A percentile compares a stretch with the other conserved stretches of the same genome.
These are phyloP conservation scores for Taphrina deformans DNA, from an alignment of 1,139 yeast genomes.

Conservation along the genomic window DNA sequence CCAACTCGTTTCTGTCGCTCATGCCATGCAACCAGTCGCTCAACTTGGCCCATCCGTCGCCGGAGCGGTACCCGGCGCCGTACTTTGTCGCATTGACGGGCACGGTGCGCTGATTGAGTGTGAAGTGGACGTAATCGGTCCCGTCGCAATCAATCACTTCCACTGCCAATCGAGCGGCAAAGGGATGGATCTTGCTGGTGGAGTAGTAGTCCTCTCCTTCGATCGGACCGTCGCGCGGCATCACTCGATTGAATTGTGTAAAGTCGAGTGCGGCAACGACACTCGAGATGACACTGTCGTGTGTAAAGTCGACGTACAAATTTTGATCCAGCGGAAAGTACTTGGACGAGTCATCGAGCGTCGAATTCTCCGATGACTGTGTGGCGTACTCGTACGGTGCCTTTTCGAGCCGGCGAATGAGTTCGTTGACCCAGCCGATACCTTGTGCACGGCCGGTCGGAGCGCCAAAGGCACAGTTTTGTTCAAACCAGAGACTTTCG, in stretches of 20 bases:
- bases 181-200: constrained; percentile 46
- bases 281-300: constrained; percentile 48
- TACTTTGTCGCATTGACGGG: constrained; percentile 43
- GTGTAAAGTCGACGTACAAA: constrained; percentile 51
- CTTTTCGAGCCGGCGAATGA: constrained; percentile 46
- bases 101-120: constrained; percentile 49
- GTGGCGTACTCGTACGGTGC: constrained; percentile 40
- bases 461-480: constrained; percentile 47
- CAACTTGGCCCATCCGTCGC: constrained; percentile 27
- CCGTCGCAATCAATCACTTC: constrained; percentile 49
- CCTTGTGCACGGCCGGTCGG: constrained; percentile 49
- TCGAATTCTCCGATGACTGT: constrained; percentile 46
- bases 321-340: constrained; percentile 50
- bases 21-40: constrained; percentile 14
- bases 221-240: constrained; percentile 23
- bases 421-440: constrained; percentile 50
- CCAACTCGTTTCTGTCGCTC: constrained; percentile 22
- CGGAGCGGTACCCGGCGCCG: constrained; percentile 8
- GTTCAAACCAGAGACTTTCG: constrained; percentile 50
- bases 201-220: neutral
- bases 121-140: constrained; percentile 44
- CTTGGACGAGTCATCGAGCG: constrained; percentile 43
- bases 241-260: constrained; percentile 4
- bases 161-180: constrained; percentile 49
- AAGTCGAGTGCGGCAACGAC: constrained; percentile 46